phyloP scores from a whole-genome alignment of 768 basidiomycete species.

The Sutorius australiensis region DNA sequence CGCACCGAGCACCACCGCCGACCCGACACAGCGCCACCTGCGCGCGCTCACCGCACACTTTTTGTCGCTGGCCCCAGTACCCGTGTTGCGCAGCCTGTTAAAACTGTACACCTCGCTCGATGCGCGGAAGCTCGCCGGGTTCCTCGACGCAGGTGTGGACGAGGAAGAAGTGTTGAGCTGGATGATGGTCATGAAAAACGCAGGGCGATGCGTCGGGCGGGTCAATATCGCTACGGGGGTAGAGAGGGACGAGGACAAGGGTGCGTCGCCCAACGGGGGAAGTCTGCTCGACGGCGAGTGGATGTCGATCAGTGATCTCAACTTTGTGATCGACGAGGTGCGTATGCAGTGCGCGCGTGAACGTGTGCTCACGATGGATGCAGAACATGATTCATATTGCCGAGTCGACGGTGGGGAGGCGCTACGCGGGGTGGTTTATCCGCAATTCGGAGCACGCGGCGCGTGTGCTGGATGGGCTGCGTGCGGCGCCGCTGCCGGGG shows the following conservation, averaged over 20 bases:
- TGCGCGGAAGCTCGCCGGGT: slow-evolving; percentile 85
- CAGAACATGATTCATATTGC: slow-evolving; percentile 97
- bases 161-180: slow-evolving; percentile 95
- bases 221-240: slow-evolving; percentile 40
- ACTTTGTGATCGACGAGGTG: slow-evolving; percentile 93
- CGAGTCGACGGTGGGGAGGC: slow-evolving; percentile 88
- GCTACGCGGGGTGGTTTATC: slow-evolving; percentile 97
- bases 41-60: slow-evolving; percentile 82
- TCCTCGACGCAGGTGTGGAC: slow-evolving; percentile 69
- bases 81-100: slow-evolving; percentile 86
- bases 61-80: slow-evolving; percentile 67
- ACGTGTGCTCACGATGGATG: background rate
- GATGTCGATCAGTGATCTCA: slow-evolving; percentile 88
- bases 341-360: slow-evolving; percentile 21
- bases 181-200: slow-evolving; percentile 95
- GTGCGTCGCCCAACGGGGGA: slow-evolving; percentile 21
- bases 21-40: slow-evolving; percentile 83
- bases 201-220: slow-evolving; percentile 64
- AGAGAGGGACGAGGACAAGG: slow-evolving; percentile 35
- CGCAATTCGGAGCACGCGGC: slow-evolving; percentile 91
- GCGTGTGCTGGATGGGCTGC: slow-evolving; percentile 78
- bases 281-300: slow-evolving; percentile 80
- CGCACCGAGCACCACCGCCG: slow-evolving; percentile 30
- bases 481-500: slow-evolving; percentile 48
- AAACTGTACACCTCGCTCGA: slow-evolving; percentile 95